Evolutionary conservation across 371 early-diverging fungal species (phyloP).

Genomic region (Lichtheimia ramosa): DNA sequence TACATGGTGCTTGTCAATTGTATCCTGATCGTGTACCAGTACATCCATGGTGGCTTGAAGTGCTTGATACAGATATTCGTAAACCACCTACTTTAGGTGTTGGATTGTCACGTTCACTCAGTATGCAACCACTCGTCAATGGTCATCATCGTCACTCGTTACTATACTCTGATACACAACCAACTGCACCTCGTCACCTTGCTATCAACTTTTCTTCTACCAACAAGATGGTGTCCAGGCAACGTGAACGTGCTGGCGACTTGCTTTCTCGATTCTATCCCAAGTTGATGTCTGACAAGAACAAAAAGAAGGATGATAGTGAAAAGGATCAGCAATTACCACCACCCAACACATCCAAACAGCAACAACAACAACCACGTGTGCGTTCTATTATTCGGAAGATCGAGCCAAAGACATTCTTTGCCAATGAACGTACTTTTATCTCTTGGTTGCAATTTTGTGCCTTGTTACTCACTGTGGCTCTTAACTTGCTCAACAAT

Average conservation of each 20-base stretch:
- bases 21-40: constrained; percentile 74
- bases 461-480: constrained; percentile 73
- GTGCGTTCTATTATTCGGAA: background rate
- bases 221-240: background rate
- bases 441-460: constrained; percentile 87
- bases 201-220: background rate
- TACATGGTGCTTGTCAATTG: constrained; percentile 94
- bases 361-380: background rate
- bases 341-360: background rate
- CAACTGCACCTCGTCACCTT: background rate
- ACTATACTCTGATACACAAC: constrained; percentile 3
- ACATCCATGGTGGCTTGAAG: constrained; percentile 96
- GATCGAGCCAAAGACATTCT: constrained; percentile 88
- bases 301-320: constrained; percentile 1
- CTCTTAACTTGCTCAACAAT: constrained; percentile 79
- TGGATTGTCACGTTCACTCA: constrained; percentile 46
- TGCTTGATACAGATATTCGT: constrained; percentile 90
- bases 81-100: constrained; percentile 53
- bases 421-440: constrained; percentile 95
- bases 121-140: constrained; percentile 47
- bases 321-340: background rate
- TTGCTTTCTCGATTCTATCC: constrained; percentile 11
- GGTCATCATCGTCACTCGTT: constrained; percentile 35
- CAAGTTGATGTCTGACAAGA: background rate
- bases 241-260: constrained; percentile 3